These are phyloP conservation scores for Glomus cerebriforme DNA, from an alignment of 192 early-diverging fungal genomes.

Conservation along the genomic window DNA sequence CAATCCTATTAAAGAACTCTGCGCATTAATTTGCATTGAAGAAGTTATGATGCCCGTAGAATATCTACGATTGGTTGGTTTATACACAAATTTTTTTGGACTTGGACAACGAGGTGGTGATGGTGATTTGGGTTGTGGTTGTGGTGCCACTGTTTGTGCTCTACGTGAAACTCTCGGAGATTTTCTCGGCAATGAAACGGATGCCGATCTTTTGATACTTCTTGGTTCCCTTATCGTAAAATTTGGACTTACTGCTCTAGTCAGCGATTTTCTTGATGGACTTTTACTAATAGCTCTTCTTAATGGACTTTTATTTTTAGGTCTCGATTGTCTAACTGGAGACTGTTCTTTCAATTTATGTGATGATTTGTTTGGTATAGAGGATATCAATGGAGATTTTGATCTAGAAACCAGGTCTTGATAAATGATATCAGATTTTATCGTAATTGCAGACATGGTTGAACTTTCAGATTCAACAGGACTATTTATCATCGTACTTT, in stretches of 20 bases:
- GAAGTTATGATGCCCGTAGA: background rate
- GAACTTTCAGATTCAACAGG: background rate
- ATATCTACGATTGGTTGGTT: background rate
- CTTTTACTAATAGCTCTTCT: background rate
- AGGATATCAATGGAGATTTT: background rate
- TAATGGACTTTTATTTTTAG: background rate
- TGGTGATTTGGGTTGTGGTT: too few relatives aligned
- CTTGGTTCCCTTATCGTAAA: background rate
- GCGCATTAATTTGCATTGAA: background rate
- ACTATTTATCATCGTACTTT: background rate
- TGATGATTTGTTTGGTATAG: background rate
- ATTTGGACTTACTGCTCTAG: background rate
- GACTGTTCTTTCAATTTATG: background rate
- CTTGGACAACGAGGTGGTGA: background rate
- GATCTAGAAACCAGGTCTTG: background rate
- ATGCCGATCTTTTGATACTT: background rate
- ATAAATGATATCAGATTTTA: background rate
- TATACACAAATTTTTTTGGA: background rate
- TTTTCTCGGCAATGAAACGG: background rate
- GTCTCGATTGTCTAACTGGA: background rate
- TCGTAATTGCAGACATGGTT: background rate
- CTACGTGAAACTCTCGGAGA: background rate
- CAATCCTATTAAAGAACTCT: background rate
- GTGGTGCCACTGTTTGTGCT: background rate
- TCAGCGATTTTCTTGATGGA: background rate